Evolutionary conservation across 2,329 filamentous ascomycete species (phyloP).

Genomic region (Fusarium illudens): DNA sequence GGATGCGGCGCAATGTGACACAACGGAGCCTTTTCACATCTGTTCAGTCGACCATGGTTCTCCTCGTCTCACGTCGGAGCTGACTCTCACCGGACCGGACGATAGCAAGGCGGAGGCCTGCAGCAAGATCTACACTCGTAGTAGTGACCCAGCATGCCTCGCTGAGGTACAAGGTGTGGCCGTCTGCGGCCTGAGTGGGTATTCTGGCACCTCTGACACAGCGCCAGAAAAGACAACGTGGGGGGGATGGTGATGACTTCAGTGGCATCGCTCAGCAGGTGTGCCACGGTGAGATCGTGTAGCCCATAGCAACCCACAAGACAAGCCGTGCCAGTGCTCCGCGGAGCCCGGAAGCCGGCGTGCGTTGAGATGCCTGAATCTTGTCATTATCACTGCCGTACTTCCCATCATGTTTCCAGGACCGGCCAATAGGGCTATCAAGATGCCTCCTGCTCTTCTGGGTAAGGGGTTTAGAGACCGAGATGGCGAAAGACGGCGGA

Average conservation of each 20-base stretch:
- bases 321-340: not conserved
- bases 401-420: slow-evolving; percentile 2
- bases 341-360: slow-evolving; percentile 37
- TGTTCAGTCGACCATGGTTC: slow-evolving; percentile 16
- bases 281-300: slow-evolving; percentile 25
- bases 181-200: not conserved
- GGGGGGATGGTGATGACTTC: slow-evolving; percentile 21
- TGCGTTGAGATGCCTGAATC: slow-evolving; percentile 12
- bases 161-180: slow-evolving; percentile 15
- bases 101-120: slow-evolving; percentile 2
- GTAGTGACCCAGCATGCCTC: slow-evolving; percentile 13
- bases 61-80: slow-evolving; percentile 21
- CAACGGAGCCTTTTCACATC: slow-evolving; percentile 10
- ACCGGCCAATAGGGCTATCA: not conserved
- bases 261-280: slow-evolving; percentile 14
- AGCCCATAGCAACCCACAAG: slow-evolving; percentile 8
- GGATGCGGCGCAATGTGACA: slow-evolving; percentile 13
- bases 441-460: not conserved
- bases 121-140: slow-evolving; percentile 22
- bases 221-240: not conserved
- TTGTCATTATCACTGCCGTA: slow-evolving; percentile 3
- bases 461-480: not conserved
- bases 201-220: not conserved
- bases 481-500: not conserved
- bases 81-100: slow-evolving; percentile 1